Base-by-base conservation (phyloP, 2,329 filamentous ascomycete species). In the Ophiocordyceps camponoti-saundersi region DNA sequence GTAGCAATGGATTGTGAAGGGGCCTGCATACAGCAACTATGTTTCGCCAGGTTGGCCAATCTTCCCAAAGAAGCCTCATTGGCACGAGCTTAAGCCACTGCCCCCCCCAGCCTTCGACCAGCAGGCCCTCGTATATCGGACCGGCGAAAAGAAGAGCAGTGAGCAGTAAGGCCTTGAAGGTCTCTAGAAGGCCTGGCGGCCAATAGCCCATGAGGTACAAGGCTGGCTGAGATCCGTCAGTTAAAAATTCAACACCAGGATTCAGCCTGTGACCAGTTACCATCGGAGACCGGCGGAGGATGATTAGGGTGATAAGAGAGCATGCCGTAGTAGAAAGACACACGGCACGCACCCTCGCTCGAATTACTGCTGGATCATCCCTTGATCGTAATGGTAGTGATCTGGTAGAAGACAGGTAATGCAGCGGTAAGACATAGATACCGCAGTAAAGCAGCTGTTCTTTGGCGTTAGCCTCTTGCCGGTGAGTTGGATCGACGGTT, bases 401-500 rank as follows among this genome's bases (percentile, higher is more conserved):
- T 46, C 89, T 79, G 6, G 90, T 93, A 20, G 78, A 73, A 4
- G 78, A 64, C 20, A 82, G 92, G 52, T 90, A 71, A 69, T 98
- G 95, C 64, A 96, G 87, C 22, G 92, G 90, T 3, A 85, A 68
- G 56, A 98, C 85, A 66, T 96, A 98, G 67, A 87, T 66, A 55
- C 88, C 63, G n/a, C 87, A 94, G 65, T 93, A 94, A 40, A 29
- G 26, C 26, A 29, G 26, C 26, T 29, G 26, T 11, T n/a, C n/a
- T n/a, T n/a, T n/a, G n/a, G n/a, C n/a, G n/a, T n/a, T n/a, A n/a
- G n/a, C n/a, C n/a, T n/a, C n/a, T n/a, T n/a, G n/a, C n/a, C n/a
- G n/a, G n/a, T n/a, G n/a, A n/a, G n/a, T n/a, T n/a, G n/a, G n/a
- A n/a, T n/a, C n/a, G n/a, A n/a, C n/a, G n/a, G n/a, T n/a, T n/a